A percentile compares a stretch with the other conserved stretches of the same genome.
Evolutionary conservation across 2,329 filamentous ascomycete species (phyloP).

Genomic region (Penicillium freii): DNA sequence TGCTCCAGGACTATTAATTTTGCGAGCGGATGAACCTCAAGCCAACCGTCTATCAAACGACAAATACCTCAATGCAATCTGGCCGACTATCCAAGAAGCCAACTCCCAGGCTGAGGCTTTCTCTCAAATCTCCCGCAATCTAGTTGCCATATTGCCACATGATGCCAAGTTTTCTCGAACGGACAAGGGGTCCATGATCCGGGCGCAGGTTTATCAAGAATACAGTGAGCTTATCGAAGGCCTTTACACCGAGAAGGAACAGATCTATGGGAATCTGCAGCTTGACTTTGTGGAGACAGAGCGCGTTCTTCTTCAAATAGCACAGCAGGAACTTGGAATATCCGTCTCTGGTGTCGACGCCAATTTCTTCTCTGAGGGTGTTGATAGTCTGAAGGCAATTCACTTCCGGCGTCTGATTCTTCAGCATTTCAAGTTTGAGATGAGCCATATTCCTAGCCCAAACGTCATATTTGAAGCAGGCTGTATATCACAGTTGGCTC

Average conservation of each 20-base stretch:
- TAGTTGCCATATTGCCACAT: slow-evolving; percentile 37
- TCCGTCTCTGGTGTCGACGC: slow-evolving; percentile 29
- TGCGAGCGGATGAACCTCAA: slow-evolving; percentile 25
- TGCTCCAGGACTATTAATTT: slow-evolving; percentile 31
- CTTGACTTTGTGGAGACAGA: slow-evolving; percentile 35
- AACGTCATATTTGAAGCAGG: slow-evolving; percentile 48
- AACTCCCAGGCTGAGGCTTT: slow-evolving; percentile 46
- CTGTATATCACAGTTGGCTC: slow-evolving; percentile 39
- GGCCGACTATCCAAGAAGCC: slow-evolving; percentile 40
- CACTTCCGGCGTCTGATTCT: slow-evolving; percentile 46
- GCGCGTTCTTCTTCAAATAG: slow-evolving; percentile 32
- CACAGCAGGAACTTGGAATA: slow-evolving; percentile 34
- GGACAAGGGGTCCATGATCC: slow-evolving; percentile 56
- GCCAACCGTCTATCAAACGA: slow-evolving; percentile 25
- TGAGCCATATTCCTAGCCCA: slow-evolving; percentile 28
- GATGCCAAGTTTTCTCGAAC: slow-evolving; percentile 48
- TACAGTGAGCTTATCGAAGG: slow-evolving; percentile 47
- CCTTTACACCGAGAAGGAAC: slow-evolving; percentile 26
- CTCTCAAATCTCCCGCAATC: slow-evolving; percentile 45
- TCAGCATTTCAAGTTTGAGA: slow-evolving; percentile 37
- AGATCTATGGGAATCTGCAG: slow-evolving; percentile 28
- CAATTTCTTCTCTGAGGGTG: slow-evolving; percentile 47
- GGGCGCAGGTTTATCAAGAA: slow-evolving; percentile 48
- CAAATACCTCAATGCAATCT: slow-evolving; percentile 39
- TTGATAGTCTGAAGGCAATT: slow-evolving; percentile 50